Percentiles rank a stretch among this genome's conserved stretches.
phyloP scores from a whole-genome alignment of 768 basidiomycete species.

The Boletellus ananiceps region DNA sequence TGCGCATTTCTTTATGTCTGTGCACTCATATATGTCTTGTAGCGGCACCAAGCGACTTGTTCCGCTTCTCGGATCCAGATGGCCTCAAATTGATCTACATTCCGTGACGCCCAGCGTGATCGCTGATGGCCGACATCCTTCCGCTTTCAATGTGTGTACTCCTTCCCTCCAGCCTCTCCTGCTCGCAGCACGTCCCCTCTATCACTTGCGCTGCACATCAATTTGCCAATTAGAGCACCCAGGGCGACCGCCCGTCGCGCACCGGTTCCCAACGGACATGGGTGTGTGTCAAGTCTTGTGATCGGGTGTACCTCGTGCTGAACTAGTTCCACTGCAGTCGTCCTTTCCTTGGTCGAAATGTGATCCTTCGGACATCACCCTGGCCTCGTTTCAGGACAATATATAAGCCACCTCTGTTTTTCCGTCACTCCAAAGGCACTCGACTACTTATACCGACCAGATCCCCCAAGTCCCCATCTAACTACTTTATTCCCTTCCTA shows the following conservation, averaged over 20 bases:
- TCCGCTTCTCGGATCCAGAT: constrained; percentile 9
- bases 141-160: constrained; percentile 6
- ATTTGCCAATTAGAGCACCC: constrained; percentile 1
- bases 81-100: constrained; percentile 17
- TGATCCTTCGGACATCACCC: constrained; percentile 27
- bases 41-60: neutral
- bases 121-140: constrained; percentile 11
- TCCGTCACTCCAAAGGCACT: constrained; percentile 16
- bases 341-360: constrained; percentile 20
- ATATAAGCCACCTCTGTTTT: constrained; percentile 25
- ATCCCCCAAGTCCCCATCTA: constrained; percentile 10
- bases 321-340: constrained; percentile 25
- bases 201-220: constrained; percentile 16
- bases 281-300: constrained; percentile 15
- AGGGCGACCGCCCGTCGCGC: constrained; percentile 2
- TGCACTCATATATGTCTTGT: no score
- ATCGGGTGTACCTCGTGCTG: constrained; percentile 36
- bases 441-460: constrained; percentile 21
- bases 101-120: constrained; percentile 4
- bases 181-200: neutral
- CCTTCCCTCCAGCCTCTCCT: constrained; percentile 3
- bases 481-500: constrained; percentile 19
- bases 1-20: constrained; percentile 21
- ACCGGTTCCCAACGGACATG: constrained; percentile 5
- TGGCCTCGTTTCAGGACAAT: constrained; percentile 39